phyloP scores from a whole-genome alignment of 345 rosid genomes.

The Fremontodendron californicum region DNA sequence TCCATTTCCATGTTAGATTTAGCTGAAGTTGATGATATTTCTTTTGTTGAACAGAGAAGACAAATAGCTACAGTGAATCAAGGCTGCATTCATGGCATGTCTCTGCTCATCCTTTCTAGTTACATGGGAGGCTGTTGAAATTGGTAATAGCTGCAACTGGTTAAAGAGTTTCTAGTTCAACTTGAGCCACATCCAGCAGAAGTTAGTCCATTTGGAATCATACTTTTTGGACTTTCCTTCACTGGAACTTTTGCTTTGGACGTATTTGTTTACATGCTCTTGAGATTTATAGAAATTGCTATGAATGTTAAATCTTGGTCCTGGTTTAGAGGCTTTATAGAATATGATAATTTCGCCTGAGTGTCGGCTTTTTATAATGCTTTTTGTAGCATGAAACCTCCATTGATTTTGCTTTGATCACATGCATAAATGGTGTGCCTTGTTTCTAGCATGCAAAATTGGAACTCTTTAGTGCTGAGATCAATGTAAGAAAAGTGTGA shows the following conservation, averaged over 20 bases:
- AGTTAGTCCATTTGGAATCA: not conserved
- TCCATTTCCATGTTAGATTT: not conserved
- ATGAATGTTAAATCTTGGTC: not conserved
- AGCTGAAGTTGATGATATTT: constrained; percentile 1
- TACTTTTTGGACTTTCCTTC: not conserved
- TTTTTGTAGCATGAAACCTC: not conserved
- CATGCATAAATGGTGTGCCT: not conserved
- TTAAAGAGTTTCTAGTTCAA: not conserved
- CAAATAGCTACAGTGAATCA: not conserved
- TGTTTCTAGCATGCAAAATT: not conserved
- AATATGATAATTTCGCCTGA: not conserved
- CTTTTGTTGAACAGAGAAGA: not conserved
- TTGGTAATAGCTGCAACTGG: not conserved
- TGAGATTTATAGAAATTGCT: constrained; percentile 19
- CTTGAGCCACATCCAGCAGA: not conserved
- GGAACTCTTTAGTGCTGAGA: no score
- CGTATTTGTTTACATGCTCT: not conserved
- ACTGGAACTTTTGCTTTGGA: not conserved
- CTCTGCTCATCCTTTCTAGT: not conserved
- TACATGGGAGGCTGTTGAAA: not conserved
- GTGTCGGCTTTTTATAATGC: not conserved
- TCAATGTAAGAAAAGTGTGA: not conserved
- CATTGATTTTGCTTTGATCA: constrained; percentile 5
- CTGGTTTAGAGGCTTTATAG: constrained; percentile 27
- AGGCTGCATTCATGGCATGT: not conserved